Conservation (phyloP, 352 stramenopile genomes). For the Pythium dissimile region DNA sequence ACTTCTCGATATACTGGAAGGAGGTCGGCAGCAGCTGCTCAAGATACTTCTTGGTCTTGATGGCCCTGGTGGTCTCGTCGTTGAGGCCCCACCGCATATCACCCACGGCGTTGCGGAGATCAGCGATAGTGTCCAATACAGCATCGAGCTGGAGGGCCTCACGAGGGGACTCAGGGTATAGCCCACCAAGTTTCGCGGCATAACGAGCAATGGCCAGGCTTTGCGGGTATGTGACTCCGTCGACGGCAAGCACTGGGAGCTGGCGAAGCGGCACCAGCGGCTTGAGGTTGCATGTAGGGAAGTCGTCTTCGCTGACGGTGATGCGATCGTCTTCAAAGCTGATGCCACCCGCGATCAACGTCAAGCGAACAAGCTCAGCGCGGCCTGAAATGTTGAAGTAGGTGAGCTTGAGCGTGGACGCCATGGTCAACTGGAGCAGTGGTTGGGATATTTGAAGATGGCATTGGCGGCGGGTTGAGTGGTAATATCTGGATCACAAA, state of each 20-base stretch:
- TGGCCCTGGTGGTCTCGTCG: constrained; percentile 34
- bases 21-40: constrained; percentile 32
- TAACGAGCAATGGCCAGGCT: constrained; percentile 63
- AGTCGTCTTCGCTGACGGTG: constrained; percentile 15
- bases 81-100: constrained; percentile 31
- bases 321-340: constrained; percentile 46
- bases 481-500: too few species aligned
- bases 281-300: constrained; percentile 27
- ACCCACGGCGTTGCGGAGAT: constrained; percentile 29
- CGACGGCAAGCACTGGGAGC: constrained; percentile 45
- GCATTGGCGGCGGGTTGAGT: not conserved
- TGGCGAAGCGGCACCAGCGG: constrained; percentile 37
- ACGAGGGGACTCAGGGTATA: constrained; percentile 57
- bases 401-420: constrained; percentile 30
- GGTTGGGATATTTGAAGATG: not conserved
- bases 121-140: constrained; percentile 39
- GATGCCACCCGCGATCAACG: constrained; percentile 37
- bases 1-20: constrained; percentile 33
- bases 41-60: constrained; percentile 42
- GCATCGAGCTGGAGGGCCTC: constrained; percentile 53
- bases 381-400: constrained; percentile 53
- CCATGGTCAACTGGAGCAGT: not conserved
- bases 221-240: constrained; percentile 37
- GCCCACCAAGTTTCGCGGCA: constrained; percentile 41
- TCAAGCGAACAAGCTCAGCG: constrained; percentile 43